Percentiles rank a stretch among this genome's conserved stretches.
phyloP scores from a whole-genome alignment of 2,329 filamentous ascomycete genomes.

The Xylaria digitata region DNA sequence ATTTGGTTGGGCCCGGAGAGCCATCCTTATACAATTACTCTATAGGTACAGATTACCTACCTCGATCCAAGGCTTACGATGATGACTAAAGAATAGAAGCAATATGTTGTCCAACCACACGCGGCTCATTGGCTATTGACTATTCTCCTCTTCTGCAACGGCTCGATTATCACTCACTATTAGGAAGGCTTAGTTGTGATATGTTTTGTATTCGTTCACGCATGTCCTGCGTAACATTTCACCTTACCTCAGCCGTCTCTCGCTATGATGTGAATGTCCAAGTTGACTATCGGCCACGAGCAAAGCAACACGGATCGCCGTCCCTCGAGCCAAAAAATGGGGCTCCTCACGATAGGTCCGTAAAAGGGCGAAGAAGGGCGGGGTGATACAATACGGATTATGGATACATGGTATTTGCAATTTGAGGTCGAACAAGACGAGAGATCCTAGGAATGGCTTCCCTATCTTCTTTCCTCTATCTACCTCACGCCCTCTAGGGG shows the following conservation, averaged over 20 bases:
- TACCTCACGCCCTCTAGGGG: no score
- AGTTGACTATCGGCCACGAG: not conserved
- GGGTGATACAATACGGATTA: not conserved
- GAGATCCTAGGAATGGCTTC: not conserved
- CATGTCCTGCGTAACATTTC: not conserved
- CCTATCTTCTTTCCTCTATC: slow-evolving; percentile 1
- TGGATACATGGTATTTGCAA: no score
- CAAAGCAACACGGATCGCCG: slow-evolving; percentile 7
- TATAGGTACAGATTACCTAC: no score
- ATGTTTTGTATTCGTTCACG: no score
- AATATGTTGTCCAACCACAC: slow-evolving; percentile 2
- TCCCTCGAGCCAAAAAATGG: slow-evolving; percentile 2
- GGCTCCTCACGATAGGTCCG: not conserved
- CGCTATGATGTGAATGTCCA: not conserved
- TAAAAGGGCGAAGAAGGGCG: not conserved
- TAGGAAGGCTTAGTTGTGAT: no score
- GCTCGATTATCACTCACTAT: not conserved
- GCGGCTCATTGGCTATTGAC: slow-evolving; percentile 2
- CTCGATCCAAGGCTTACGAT: not conserved
- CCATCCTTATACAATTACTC: no score
- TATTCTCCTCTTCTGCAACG: not conserved
- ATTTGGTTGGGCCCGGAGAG: no score
- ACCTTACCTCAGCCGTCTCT: not conserved
- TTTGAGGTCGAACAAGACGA: no score
- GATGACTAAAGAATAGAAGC: not conserved